Percentiles rank a stretch among this genome's conserved stretches.
phyloP scores from a whole-genome alignment of 768 basidiomycete species.

The Serendipita sp. region DNA sequence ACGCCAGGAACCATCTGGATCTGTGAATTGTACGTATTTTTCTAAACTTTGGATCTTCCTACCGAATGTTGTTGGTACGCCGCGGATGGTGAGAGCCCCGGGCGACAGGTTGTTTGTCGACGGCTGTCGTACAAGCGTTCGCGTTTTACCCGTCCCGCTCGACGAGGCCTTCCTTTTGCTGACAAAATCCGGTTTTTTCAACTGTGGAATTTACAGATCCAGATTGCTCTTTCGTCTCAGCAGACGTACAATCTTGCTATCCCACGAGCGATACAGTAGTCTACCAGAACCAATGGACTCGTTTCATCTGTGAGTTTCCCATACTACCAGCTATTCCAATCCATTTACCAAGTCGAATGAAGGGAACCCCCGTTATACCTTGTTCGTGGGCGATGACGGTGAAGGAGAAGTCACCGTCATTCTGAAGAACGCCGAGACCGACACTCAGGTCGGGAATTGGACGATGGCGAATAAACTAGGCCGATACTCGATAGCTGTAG shows the following conservation, averaged over 20 bases:
- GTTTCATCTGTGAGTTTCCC: slow-evolving; percentile 47
- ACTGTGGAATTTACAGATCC: slow-evolving; percentile 15
- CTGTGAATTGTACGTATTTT: not conserved
- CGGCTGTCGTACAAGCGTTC: not conserved
- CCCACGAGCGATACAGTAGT: slow-evolving; percentile 39
- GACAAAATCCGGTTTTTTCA: not conserved
- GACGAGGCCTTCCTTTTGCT: not conserved
- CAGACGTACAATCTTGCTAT: slow-evolving; percentile 62
- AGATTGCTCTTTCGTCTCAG: slow-evolving; percentile 28
- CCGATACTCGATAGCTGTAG: slow-evolving; percentile 33
- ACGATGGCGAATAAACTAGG: slow-evolving; percentile 38
- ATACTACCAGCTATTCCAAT: slow-evolving; percentile 11
- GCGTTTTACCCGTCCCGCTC: not conserved
- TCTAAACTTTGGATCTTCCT: not conserved
- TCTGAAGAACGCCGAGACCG: slow-evolving; percentile 42
- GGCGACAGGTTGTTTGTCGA: not conserved
- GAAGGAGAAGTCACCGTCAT: not conserved
- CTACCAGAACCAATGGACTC: slow-evolving; percentile 57
- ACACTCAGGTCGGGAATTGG: slow-evolving; percentile 27
- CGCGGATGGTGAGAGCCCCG: not conserved
- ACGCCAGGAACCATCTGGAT: not conserved
- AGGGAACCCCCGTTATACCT: slow-evolving; percentile 66
- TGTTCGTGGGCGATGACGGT: slow-evolving; percentile 20
- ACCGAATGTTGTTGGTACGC: not conserved
- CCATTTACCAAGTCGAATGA: slow-evolving; percentile 9